phyloP scores from a whole-genome alignment of 1,139 yeast species.

The Sugiyamaella paludigena region DNA sequence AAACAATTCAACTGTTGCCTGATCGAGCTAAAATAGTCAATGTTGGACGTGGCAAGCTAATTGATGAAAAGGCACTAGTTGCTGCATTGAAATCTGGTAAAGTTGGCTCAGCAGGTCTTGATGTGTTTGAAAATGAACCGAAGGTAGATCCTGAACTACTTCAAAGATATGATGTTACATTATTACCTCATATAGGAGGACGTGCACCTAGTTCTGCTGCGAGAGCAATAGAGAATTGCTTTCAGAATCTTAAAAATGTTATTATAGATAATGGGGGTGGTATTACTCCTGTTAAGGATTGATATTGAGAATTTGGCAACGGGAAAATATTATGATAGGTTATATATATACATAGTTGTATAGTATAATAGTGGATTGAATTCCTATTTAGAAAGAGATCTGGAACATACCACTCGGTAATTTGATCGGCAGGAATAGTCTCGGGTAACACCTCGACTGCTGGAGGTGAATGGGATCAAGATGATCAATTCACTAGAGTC shows the following conservation, averaged over 20 bases:
- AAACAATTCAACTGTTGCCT: slow-evolving; percentile 48
- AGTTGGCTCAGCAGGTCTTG: slow-evolving; percentile 71
- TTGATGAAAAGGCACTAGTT: slow-evolving; percentile 71
- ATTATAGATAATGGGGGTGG: slow-evolving; percentile 14
- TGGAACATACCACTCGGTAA: no score
- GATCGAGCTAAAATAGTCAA: slow-evolving; percentile 65
- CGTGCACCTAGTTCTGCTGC: slow-evolving; percentile 50
- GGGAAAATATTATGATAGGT: no score
- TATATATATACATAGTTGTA: no score
- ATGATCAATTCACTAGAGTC: no score
- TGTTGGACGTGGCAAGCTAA: slow-evolving; percentile 73
- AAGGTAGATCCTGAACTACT: slow-evolving; percentile 50
- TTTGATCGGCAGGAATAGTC: no score
- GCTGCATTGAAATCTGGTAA: slow-evolving; percentile 66
- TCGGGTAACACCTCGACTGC: no score
- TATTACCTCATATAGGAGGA: slow-evolving; percentile 78
- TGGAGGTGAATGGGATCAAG: no score
- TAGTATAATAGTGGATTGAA: no score
- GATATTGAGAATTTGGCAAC: neutral
- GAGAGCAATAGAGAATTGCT: slow-evolving; percentile 18
- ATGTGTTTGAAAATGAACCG: slow-evolving; percentile 76
- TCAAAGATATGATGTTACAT: slow-evolving; percentile 62
- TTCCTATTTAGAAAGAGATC: no score
- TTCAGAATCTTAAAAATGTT: slow-evolving; percentile 19
- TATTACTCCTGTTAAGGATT: slow-evolving; percentile 13